These are phyloP conservation scores for Pulveroboletus sp. DNA, from an alignment of 768 basidiomycete genomes.

Conservation along the genomic window DNA sequence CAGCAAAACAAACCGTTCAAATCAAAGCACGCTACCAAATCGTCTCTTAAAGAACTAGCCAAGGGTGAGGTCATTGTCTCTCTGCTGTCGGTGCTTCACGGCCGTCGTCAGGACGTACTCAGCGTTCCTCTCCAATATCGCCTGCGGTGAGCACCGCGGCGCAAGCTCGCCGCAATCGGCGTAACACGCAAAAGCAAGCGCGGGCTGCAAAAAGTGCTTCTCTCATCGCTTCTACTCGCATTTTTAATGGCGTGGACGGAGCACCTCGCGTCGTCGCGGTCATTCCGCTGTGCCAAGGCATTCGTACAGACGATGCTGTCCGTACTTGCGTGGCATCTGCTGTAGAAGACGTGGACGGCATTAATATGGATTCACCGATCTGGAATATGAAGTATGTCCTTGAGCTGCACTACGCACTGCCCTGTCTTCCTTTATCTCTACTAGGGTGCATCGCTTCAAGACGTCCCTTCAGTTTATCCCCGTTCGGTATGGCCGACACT, in stretches of 20 bases:
- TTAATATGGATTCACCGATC: conserved; percentile 20
- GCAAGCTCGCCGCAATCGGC: conserved; percentile 72
- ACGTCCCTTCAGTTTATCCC: conserved; percentile 86
- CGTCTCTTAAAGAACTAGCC: conserved; percentile 73
- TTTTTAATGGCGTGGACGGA: conserved; percentile 74
- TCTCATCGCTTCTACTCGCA: conserved; percentile 63
- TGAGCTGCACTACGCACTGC: not conserved
- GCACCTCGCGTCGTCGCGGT: conserved; percentile 85
- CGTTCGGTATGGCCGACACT: conserved; percentile 66
- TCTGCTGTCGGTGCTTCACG: not conserved
- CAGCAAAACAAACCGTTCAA: conserved; percentile 93
- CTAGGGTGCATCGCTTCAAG: conserved; percentile 83
- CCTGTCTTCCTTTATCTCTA: conserved; percentile 1
- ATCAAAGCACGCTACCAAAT: conserved; percentile 85
- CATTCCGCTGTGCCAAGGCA: conserved; percentile 73
- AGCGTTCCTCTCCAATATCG: conserved; percentile 51
- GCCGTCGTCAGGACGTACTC: conserved; percentile 47
- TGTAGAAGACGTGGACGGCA: conserved; percentile 37
- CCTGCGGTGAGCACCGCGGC: conserved; percentile 47
- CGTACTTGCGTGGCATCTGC: conserved; percentile 55
- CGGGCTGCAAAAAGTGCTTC: conserved; percentile 68
- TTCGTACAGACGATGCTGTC: conserved; percentile 49
- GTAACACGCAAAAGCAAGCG: conserved; percentile 80
- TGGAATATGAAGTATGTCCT: conserved; percentile 64
- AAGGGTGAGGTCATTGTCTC: conserved; percentile 54